Evolutionary conservation across 495 filamentous ascomycete species (phyloP).

Genomic region (Cercophora sp.): DNA sequence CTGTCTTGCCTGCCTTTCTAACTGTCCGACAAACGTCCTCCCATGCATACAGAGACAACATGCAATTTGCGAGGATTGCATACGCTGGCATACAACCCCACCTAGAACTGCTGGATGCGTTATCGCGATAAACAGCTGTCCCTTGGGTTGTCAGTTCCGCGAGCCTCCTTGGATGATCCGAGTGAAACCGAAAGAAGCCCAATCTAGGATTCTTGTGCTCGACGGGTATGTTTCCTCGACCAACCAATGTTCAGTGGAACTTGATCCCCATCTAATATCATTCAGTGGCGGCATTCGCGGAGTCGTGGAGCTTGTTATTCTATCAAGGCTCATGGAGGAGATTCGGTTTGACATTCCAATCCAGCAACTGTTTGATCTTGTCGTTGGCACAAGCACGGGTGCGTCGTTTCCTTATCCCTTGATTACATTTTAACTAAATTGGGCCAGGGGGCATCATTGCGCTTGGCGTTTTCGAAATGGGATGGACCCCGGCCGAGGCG

Average conservation of each 20-base stretch:
- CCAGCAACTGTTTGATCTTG: conserved; percentile 43
- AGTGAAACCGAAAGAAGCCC: conserved; percentile 33
- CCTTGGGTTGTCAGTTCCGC: conserved; percentile 11
- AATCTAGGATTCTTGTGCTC: conserved; percentile 33
- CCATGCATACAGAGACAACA: conserved; percentile 32
- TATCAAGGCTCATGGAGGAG: conserved; percentile 29
- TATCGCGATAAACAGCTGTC: conserved; percentile 4
- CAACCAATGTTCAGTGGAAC: not conserved
- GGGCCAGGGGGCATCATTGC: conserved; percentile 44
- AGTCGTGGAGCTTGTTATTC: conserved; percentile 40
- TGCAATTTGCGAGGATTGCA: conserved; percentile 34
- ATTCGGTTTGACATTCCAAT: conserved; percentile 29
- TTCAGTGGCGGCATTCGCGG: conserved; percentile 42
- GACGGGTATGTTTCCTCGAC: conserved; percentile 34
- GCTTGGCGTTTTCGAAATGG: conserved; percentile 36
- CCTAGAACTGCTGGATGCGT: conserved; percentile 7
- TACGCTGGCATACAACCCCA: conserved; percentile 19
- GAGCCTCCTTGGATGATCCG: conserved; percentile 16
- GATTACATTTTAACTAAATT: conserved; percentile 17
- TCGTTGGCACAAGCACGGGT: conserved; percentile 42
- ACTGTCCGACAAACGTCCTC: conserved; percentile 34
- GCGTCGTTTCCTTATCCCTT: not conserved
- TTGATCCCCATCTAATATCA: not conserved
- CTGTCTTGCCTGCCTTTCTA: conserved; percentile 38
- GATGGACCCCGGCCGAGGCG: conserved; percentile 37